Conservation (phyloP, 805 yeast species). For the Candida taoyuanica region DNA sequence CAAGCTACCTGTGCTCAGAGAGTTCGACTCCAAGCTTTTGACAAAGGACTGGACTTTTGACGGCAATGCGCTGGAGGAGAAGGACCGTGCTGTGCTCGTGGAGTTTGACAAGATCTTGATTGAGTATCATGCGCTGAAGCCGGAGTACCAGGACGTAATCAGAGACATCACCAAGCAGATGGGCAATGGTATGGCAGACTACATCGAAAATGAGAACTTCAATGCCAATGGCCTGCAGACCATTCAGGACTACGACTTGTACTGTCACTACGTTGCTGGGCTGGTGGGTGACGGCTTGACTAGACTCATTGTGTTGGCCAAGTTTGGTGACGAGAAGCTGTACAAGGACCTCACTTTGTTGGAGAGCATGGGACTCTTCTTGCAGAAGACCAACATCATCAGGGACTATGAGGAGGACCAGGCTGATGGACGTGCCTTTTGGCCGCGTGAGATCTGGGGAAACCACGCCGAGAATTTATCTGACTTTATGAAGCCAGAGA, state of each 20-base stretch:
- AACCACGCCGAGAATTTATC: conserved; percentile 64
- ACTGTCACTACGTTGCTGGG: conserved; percentile 98
- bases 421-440: conserved; percentile 87
- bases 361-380: conserved; percentile 89
- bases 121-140: conserved; percentile 70
- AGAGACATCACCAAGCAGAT: conserved; percentile 73
- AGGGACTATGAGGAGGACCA: conserved; percentile 93
- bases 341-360: conserved; percentile 53
- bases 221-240: conserved; percentile 77
- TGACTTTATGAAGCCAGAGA: conserved; percentile 50
- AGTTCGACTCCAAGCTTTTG: conserved; percentile 59
- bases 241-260: conserved; percentile 75
- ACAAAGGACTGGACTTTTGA: conserved; percentile 75
- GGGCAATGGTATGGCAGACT: conserved; percentile 99
- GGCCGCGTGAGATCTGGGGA: conserved; percentile 94
- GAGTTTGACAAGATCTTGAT: conserved; percentile 66
- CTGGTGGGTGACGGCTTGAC: conserved; percentile 96
- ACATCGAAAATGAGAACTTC: conserved; percentile 71
- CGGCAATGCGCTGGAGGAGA: conserved; percentile 70
- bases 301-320: conserved; percentile 69
- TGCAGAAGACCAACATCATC: conserved; percentile 94
- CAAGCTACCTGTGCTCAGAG: conserved; percentile 71
- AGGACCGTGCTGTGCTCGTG: conserved; percentile 76
- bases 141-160: conserved; percentile 74
- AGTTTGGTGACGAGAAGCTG: conserved; percentile 55